Base-by-base conservation (phyloP, 2,329 filamentous ascomycete genomes). In the Escovopsis sp. region DNA sequence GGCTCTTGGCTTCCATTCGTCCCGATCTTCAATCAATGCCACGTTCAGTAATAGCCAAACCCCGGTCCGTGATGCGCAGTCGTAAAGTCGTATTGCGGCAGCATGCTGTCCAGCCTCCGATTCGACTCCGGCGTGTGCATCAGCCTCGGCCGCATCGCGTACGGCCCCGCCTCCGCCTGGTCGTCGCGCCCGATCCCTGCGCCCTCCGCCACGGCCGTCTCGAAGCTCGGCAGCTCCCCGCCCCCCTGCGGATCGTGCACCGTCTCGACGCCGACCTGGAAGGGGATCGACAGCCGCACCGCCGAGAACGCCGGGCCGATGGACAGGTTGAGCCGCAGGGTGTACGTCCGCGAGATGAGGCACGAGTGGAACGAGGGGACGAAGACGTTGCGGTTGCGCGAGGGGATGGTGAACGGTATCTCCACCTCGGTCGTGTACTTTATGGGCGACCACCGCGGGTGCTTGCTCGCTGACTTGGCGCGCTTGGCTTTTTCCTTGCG, bases 321-420 rank as follows among this genome's bases (percentile, higher is more conserved):
- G 1, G 61, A 61, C 5, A 76, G 45, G 6, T 59, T 61, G 6
- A 77, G 51, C 48, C 67, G 65, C 28, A 77, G 53, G 4, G 67
- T 63, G 55, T 77, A 77, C n/a, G 67, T 65, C 26, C 73, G 68
- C 7, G 70, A 71, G 33, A 65, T 60, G 54, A 77, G 67, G 59
- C 73, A 77, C 8, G 68, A 70, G 59, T 76, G 70, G 52, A 77
- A 77, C 5, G 70, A 71, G 0, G 73, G 73, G 19, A 76, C 47
- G 49, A 75, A 72, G 8, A 66, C 60, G 54, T 68, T 72, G 51
- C 64, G 68, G 55, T 65, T 67, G 26, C 57, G 53, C 8, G 59
- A 55, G 4, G 72, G 69, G 30, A 77, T 54, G 12, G 57, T 53
- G 45, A 77, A 59, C 1, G 72, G 71, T 1, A 77, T 53, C 36